phyloP scores from a whole-genome alignment of 2,329 filamentous ascomycete species.

The Atkinsonella texensis region DNA sequence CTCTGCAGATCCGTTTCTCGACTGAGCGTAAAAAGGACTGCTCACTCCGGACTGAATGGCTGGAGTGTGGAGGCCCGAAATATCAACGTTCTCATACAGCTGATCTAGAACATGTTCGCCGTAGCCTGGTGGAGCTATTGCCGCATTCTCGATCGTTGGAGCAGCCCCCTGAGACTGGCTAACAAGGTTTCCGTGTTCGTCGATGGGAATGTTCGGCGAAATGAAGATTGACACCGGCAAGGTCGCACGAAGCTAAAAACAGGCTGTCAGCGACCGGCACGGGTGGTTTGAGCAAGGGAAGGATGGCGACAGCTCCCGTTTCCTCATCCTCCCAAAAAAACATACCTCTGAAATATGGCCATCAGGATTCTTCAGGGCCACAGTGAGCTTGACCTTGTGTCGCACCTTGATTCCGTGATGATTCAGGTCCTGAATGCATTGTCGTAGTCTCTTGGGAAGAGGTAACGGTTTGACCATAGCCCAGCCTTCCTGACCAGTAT shows the following conservation, averaged over 20 bases:
- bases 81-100: slow-evolving; percentile 78
- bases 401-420: slow-evolving; percentile 81
- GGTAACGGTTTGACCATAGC: slow-evolving; percentile 48
- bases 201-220: slow-evolving; percentile 81
- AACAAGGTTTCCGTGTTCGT: slow-evolving; percentile 73
- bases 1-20: slow-evolving; percentile 67
- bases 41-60: slow-evolving; percentile 59
- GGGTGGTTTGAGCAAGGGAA: neutral
- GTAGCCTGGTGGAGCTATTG: slow-evolving; percentile 81
- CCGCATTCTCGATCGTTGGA: slow-evolving; percentile 39
- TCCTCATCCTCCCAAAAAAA: neutral
- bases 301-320: neutral
- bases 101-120: slow-evolving; percentile 82
- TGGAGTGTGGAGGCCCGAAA: slow-evolving; percentile 69
- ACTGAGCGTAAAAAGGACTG: slow-evolving; percentile 64
- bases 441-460: slow-evolving; percentile 68
- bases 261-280: neutral
- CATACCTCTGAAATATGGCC: slow-evolving; percentile 81
- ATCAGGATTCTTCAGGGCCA: slow-evolving; percentile 88
- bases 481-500: slow-evolving; percentile 56
- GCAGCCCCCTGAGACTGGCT: slow-evolving; percentile 40
- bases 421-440: slow-evolving; percentile 83
- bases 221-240: slow-evolving; percentile 90
- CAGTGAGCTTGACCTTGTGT: slow-evolving; percentile 84
- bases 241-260: slow-evolving; percentile 62